A percentile compares a stretch with the other conserved stretches of the same genome.
These are phyloP conservation scores for Bonia amplexicaulis DNA, from an alignment of 176 grass and related monocot genomes.

Conservation along the genomic window DNA sequence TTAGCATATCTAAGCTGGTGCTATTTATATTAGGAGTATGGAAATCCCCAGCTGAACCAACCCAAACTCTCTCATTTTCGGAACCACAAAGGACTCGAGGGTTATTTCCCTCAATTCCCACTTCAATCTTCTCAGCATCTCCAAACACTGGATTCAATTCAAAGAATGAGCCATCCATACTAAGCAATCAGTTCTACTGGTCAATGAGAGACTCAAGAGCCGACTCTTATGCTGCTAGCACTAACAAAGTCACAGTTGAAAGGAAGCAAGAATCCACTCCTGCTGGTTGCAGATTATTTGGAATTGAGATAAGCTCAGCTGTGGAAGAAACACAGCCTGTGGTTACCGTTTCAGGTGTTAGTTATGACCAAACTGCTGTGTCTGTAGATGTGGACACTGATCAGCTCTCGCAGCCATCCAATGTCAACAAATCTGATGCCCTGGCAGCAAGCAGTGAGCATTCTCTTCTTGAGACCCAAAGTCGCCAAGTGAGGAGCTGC, in stretches of 20 bases:
- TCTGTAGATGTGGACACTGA: slow-evolving; percentile 42
- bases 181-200: slow-evolving; percentile 47
- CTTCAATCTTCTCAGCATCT: slow-evolving; percentile 32
- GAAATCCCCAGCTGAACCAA: slow-evolving; percentile 54
- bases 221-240: slow-evolving; percentile 41
- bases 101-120: slow-evolving; percentile 39
- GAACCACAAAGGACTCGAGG: slow-evolving; percentile 38
- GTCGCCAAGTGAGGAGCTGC: slow-evolving; percentile 78
- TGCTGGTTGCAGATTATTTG: slow-evolving; percentile 82
- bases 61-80: slow-evolving; percentile 56
- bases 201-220: slow-evolving; percentile 43
- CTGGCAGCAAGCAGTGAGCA: slow-evolving; percentile 46
- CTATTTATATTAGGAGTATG: slow-evolving; percentile 57
- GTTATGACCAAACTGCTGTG: slow-evolving; percentile 37
- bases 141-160: slow-evolving; percentile 44
- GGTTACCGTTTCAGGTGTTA: slow-evolving; percentile 28
- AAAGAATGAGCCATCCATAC: slow-evolving; percentile 27
- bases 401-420: slow-evolving; percentile 50
- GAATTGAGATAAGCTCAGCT: slow-evolving; percentile 63
- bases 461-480: slow-evolving; percentile 52
- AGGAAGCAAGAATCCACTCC: slow-evolving; percentile 52
- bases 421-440: slow-evolving; percentile 48
- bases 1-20: slow-evolving; percentile 22
- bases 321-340: slow-evolving; percentile 31
- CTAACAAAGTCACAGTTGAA: slow-evolving; percentile 41